Evolutionary conservation across 1,284 basidiomycete genomes (phyloP).

Genomic region (Trichosporon sp.): DNA sequence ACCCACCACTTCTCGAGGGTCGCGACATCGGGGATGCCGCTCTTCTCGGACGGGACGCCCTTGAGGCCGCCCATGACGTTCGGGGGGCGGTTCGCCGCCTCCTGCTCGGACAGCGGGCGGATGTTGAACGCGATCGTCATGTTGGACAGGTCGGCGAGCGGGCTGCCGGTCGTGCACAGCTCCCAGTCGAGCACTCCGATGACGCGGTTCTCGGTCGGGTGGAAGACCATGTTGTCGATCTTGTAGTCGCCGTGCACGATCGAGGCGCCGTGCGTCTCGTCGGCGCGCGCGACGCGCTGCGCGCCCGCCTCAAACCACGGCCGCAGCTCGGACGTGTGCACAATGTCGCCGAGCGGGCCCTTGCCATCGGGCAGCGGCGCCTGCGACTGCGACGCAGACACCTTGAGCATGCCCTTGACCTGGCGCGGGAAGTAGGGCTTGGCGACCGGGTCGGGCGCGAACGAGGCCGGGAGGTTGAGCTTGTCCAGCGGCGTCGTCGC

Average conservation of each 20-base stretch:
- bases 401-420: constrained; percentile 72
- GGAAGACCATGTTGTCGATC: constrained; percentile 85
- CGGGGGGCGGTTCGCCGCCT: not conserved
- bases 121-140: constrained; percentile 45
- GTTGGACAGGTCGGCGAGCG: constrained; percentile 87
- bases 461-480: constrained; percentile 65
- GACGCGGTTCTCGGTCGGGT: constrained; percentile 82
- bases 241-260: constrained; percentile 93
- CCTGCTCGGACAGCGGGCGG: not conserved
- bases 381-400: constrained; percentile 69
- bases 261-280: constrained; percentile 59
- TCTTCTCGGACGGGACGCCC: constrained; percentile 54
- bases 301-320: constrained; percentile 62
- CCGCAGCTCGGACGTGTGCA: constrained; percentile 66
- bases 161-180: constrained; percentile 83
- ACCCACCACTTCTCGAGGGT: constrained; percentile 60
- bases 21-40: constrained; percentile 63
- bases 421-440: constrained; percentile 84
- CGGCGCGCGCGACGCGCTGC: constrained; percentile 66
- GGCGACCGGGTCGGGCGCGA: constrained; percentile 61
- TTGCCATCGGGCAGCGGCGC: constrained; percentile 53
- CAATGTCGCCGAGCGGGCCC: constrained; percentile 37
- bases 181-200: constrained; percentile 98
- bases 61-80: constrained; percentile 55
- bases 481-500: constrained; percentile 64